Percentiles rank a stretch among this genome's conserved stretches.
Evolutionary conservation across 2,329 filamentous ascomycete species (phyloP).

Genomic region (Triangularia verruculosa): DNA sequence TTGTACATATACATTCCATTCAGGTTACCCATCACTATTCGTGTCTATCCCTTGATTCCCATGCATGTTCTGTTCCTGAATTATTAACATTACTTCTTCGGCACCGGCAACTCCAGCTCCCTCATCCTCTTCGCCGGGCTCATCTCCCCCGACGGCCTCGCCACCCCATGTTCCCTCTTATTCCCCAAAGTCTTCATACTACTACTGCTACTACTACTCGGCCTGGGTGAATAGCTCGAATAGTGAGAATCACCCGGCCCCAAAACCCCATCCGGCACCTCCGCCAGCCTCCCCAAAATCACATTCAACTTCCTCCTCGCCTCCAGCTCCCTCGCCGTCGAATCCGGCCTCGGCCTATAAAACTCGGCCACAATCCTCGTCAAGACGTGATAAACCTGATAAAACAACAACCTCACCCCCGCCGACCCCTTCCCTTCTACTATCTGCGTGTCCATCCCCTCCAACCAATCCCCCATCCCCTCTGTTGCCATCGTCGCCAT

Average conservation of each 20-base stretch:
- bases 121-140: constrained; percentile 45
- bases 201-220: neutral
- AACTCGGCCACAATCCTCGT: constrained; percentile 53
- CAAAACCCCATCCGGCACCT: constrained; percentile 33
- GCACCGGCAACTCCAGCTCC: constrained; percentile 23
- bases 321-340: constrained; percentile 49
- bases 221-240: neutral
- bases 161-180: constrained; percentile 33
- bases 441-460: constrained; percentile 29
- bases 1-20: neutral
- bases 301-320: constrained; percentile 50
- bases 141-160: constrained; percentile 40
- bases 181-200: constrained; percentile 4
- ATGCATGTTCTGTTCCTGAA: neutral
- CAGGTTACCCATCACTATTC: neutral
- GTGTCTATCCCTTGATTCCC: neutral
- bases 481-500: constrained; percentile 17
- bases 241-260: neutral
- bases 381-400: constrained; percentile 56
- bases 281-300: constrained; percentile 46
- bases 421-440: no score
- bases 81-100: constrained; percentile 6
- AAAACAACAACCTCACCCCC: constrained; percentile 55
- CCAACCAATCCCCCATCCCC: no score
- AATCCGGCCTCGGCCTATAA: constrained; percentile 49